Evolutionary conservation across 305 asterid species (phyloP).

Genomic region (Fraxinus floribunda): DNA sequence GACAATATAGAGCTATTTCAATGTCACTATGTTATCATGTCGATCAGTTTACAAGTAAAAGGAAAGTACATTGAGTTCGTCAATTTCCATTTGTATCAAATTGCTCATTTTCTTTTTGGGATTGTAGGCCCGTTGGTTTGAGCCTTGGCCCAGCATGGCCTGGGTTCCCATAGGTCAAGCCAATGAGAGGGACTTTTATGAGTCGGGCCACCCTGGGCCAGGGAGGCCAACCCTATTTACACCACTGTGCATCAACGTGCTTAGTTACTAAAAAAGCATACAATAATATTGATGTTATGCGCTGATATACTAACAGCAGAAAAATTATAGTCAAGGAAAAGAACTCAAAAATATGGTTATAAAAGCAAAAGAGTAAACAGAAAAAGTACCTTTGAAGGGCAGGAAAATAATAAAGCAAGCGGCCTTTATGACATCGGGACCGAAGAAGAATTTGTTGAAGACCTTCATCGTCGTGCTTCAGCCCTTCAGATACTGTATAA

Average conservation of each 20-base stretch:
- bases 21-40: not conserved
- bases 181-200: not conserved
- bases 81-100: not conserved
- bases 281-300: not conserved
- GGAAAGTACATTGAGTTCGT: not conserved
- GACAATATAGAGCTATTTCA: not conserved
- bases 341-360: not conserved
- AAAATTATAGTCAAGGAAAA: not conserved
- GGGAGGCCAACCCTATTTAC: not conserved
- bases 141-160: not conserved
- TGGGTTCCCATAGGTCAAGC: not conserved
- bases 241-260: constrained; percentile 3
- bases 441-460: constrained; percentile 60
- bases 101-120: not conserved
- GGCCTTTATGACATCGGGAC: constrained; percentile 95
- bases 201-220: not conserved
- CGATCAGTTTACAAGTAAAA: not conserved
- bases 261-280: not conserved
- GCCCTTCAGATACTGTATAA: constrained; percentile 48
- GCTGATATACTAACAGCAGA: not conserved
- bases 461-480: constrained; percentile 46
- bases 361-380: constrained; percentile 18
- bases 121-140: not conserved
- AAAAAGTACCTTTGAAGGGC: constrained; percentile 46
- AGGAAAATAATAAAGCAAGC: constrained; percentile 84